Evolutionary conservation across 1,284 basidiomycete genomes (phyloP).

Genomic region (Ustilago cynodontis): DNA sequence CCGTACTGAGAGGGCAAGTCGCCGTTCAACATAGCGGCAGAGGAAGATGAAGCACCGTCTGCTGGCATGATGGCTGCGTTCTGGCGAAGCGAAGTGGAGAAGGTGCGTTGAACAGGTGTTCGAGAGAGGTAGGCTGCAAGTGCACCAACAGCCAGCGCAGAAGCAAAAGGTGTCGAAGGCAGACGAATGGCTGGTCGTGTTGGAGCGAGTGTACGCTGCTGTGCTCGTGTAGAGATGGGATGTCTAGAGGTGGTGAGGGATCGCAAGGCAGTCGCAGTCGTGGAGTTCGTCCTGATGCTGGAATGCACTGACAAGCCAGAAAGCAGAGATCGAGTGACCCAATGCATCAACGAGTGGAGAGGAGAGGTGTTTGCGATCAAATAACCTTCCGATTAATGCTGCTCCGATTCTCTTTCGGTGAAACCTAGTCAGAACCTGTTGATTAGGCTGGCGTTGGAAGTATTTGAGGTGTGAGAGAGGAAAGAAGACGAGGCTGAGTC

Average conservation of each 20-base stretch:
- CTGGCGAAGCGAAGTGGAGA: constrained; percentile 9
- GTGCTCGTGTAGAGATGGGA: not conserved
- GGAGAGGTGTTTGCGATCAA: not conserved
- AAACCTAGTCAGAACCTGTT: not conserved
- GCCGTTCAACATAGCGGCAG: constrained; percentile 4
- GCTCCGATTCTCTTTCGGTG: not conserved
- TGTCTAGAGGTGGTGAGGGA: constrained; percentile 11
- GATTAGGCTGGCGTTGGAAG: not conserved
- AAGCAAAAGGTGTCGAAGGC: constrained; percentile 11
- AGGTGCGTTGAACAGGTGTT: constrained; percentile 13
- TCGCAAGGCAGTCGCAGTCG: constrained; percentile 22
- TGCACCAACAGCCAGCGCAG: constrained; percentile 20
- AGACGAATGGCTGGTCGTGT: constrained; percentile 11
- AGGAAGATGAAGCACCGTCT: constrained; percentile 18
- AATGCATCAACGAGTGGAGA: constrained; percentile 32
- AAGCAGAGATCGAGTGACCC: constrained; percentile 19
- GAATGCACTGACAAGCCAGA: constrained; percentile 37
- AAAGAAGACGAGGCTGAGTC: not conserved
- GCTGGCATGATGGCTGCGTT: constrained; percentile 31
- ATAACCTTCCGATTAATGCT: constrained; percentile 4
- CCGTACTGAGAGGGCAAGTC: constrained; percentile 69
- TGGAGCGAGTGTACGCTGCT: not conserved
- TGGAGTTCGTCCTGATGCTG: constrained; percentile 6
- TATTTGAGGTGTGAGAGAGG: not conserved
- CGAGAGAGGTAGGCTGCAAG: constrained; percentile 15